phyloP scores from a whole-genome alignment of 1,284 basidiomycete species.

The Clitocybe nebularis region DNA sequence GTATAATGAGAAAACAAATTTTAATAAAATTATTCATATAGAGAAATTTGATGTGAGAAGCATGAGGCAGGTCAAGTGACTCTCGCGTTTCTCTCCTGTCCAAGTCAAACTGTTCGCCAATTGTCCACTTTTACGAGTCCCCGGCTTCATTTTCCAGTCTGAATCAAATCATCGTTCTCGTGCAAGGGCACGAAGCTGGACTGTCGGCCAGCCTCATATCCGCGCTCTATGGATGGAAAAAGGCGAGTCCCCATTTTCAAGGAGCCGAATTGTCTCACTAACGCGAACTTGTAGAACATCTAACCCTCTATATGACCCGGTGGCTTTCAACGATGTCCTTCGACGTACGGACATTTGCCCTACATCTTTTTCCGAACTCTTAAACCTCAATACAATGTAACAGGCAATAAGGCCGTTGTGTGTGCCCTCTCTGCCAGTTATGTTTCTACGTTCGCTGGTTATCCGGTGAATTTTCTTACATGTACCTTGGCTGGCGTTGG shows the following conservation, averaged over 20 bases:
- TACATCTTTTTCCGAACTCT: constrained; percentile 7
- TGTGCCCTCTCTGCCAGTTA: constrained; percentile 81
- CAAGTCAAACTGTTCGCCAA: constrained; percentile 3
- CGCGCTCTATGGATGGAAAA: constrained; percentile 78
- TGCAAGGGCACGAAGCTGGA: constrained; percentile 62
- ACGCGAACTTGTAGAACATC: constrained; percentile 40
- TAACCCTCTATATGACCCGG: constrained; percentile 58
- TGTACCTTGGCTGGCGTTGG: background rate
- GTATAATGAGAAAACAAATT: too few relatives aligned
- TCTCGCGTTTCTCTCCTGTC: constrained; percentile 20
- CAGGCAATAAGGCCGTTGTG: constrained; percentile 78
- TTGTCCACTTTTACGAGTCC: constrained; percentile 16
- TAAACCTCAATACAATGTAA: constrained; percentile 9
- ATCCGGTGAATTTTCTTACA: constrained; percentile 48
- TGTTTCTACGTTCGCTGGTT: constrained; percentile 79
- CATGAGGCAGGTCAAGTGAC: constrained; percentile 25
- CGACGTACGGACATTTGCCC: constrained; percentile 44
- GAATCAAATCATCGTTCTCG: constrained; percentile 28
- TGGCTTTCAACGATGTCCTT: constrained; percentile 60
- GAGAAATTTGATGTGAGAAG: background rate
- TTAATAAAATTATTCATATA: background rate
- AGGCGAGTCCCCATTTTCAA: constrained; percentile 34
- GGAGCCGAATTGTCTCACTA: constrained; percentile 17
- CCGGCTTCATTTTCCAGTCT: constrained; percentile 20
- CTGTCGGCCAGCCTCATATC: constrained; percentile 53